Evolutionary conservation across 2,329 filamentous ascomycete genomes (phyloP), one percentile per base, ranked within the genome.

Genomic region (Alternaria gaisen): DNA sequence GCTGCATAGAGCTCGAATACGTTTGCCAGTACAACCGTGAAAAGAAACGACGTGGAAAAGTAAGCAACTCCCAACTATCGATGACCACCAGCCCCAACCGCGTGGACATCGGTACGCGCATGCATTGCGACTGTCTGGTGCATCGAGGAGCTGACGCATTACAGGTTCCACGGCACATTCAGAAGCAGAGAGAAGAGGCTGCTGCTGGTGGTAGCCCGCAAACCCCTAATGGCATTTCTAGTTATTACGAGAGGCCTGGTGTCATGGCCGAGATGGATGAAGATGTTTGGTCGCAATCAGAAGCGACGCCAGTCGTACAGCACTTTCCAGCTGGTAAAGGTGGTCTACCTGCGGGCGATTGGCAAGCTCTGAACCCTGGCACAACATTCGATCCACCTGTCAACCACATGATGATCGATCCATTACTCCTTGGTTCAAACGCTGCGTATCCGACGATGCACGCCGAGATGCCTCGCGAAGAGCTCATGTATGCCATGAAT

Each of bases 21-120:
- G 88, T 90, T 43, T 97, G 94, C 82, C 93, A 97, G 80, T 97
- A 97, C 81, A 90, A 93, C 64, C 89, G 94, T 60, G 92, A 96
- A 80, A 89, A 93, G 70, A 97, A 97, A 83, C 96, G 97, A 83
- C 87, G 94, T 74, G 94, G 94, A 68, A 97, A 97, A 79, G 93
- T 93, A 16, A 95, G 93, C 3, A 48, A 22, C 30, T 24, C 46
- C 46, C 24, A 26, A 24, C 30, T 11, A 16, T 24, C 32, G 20
- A 30, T n/a, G 38, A 4, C n/a, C 50, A 12, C 16, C 30, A 41
- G 20, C 22, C 50, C n/a, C 50, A 26, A 52, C 9, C 24, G n/a
- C 10, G 38, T 18, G 22, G 10, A 28, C 10, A 14, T 32, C 3
- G 18, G 51, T 10, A 9, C 18, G 38, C 32, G 26, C 38, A 28